Evolutionary conservation across 2,329 filamentous ascomycete genomes (phyloP), one percentile per base, ranked within the genome.

Genomic region (Septoria petroselini): DNA sequence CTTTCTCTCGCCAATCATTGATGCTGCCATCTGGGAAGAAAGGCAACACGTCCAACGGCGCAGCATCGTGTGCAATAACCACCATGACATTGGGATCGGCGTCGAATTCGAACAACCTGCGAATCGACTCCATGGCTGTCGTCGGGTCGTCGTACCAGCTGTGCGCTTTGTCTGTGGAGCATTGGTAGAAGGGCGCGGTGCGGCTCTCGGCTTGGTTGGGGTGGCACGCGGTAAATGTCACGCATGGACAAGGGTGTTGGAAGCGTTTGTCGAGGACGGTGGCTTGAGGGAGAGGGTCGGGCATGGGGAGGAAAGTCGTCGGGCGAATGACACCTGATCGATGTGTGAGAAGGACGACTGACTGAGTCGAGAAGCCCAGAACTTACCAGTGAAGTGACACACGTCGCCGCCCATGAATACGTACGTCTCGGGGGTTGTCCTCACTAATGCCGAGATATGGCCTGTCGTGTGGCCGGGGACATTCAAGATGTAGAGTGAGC

Each of bases 401-500:
- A 58, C 52, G 45, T 62, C 59, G 3, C 56, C 59, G 3, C 59
- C 58, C 48, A 62, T 45, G 19, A 62, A 60, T n/a, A 58, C 37
- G n/a, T 54, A 55, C 3, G 59, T 57, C 12, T 59, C 56, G 2
- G 43, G 41, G 8, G 58, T 62, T 4, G 59, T 62, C 18, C 59
- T 41, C 1, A 57, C 59, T 3, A 62, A 45, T 3, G 56, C 59
- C 8, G 56, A 58, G 8, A 62, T 55, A 33, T 62, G 59, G 8
- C 52, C 56, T 4, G 52, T 54, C 9, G 56, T 56, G 37, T 62
- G 59, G 3, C 60, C 60, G 5, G 57, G 58, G 0, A 58, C 52
- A 27, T 72, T 68, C 4, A 75, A 59, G n/a, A 74, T 52, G 44
- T 73, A 73, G 37, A 74, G 65, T 7, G 63, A 68, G 1, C 70